These are phyloP conservation scores for Spathaspora sp. DNA, from an alignment of 1,139 yeast genomes.

Conservation along the genomic window DNA sequence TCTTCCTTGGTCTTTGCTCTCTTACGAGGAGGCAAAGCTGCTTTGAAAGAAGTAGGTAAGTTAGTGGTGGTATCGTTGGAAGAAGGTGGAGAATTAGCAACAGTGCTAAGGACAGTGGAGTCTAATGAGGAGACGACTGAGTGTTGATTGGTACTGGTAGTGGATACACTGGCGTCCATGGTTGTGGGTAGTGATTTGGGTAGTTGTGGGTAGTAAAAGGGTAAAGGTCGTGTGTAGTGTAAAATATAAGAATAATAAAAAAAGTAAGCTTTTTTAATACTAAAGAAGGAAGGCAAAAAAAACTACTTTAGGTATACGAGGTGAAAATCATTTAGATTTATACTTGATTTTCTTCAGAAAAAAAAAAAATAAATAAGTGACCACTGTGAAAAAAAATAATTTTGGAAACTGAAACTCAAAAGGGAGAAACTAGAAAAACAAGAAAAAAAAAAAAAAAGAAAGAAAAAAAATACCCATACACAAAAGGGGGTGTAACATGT, in stretches of 20 bases:
- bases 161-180: constrained; percentile 1
- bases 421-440: not conserved
- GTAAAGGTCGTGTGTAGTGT: not conserved
- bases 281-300: not conserved
- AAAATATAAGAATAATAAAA: not conserved
- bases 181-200: not conserved
- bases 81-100: not conserved
- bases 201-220: not conserved
- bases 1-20: constrained; percentile 96
- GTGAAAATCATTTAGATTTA: not conserved
- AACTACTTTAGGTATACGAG: not conserved
- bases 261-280: not conserved
- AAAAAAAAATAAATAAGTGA: constrained; percentile 1
- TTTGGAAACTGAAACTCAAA: not conserved
- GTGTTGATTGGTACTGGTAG: not conserved
- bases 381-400: not conserved
- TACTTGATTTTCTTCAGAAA: not conserved
- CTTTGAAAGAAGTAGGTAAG: constrained; percentile 22
- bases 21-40: constrained; percentile 85
- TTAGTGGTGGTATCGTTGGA: not conserved
- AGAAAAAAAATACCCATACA: not conserved
- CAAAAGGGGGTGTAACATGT: not conserved
- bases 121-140: not conserved
- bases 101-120: not conserved
- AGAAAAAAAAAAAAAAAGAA: not conserved